These are phyloP conservation scores for Mycena amicta DNA, from an alignment of 768 basidiomycete species.

Conservation along the genomic window DNA sequence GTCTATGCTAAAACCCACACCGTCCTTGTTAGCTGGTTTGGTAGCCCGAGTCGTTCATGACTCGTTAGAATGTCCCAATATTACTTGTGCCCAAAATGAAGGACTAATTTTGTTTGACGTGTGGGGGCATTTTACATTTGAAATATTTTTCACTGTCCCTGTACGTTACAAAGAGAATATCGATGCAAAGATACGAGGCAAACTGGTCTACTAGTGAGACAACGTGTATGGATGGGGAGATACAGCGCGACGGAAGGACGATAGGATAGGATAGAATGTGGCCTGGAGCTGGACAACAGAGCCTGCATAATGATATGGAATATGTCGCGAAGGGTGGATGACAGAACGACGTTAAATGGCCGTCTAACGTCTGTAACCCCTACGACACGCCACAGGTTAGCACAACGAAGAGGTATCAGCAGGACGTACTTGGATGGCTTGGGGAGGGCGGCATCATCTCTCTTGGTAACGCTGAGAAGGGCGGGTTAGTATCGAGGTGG, in stretches of 20 bases:
- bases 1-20: slow-evolving; percentile 1
- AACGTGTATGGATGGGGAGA: no score
- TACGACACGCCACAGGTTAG: neutral
- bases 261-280: no score
- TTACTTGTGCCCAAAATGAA: neutral
- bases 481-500: neutral
- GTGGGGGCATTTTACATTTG: no score
- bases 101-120: neutral
- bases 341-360: neutral
- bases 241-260: no score
- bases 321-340: neutral
- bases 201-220: no score
- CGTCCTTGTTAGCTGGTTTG: neutral
- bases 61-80: neutral
- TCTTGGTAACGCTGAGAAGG: slow-evolving; percentile 6
- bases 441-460: slow-evolving; percentile 16
- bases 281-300: neutral
- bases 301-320: neutral
- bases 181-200: neutral
- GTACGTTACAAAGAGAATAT: neutral
- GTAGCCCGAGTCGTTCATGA: slow-evolving; percentile 1
- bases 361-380: slow-evolving; percentile 14
- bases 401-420: neutral
- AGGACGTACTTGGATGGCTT: slow-evolving; percentile 22
- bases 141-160: no score